Percentiles rank a stretch among this genome's conserved stretches.
Conservation (phyloP, 148 eudicot species). For the Pharnaceum exiguum region DNA sequence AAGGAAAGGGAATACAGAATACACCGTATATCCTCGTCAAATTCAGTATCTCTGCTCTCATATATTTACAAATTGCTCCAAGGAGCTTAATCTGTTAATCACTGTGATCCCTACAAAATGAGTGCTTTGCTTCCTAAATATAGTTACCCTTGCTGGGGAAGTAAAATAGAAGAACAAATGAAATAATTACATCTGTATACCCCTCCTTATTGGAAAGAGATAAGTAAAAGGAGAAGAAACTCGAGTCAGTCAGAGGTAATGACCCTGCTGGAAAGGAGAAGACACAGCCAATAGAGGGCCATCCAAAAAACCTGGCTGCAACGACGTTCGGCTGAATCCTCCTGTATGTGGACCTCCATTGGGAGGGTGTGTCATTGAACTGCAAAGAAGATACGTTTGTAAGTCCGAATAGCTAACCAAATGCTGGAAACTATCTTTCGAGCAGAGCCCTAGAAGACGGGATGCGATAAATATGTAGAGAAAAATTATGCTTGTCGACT, state of each 20-base stretch:
- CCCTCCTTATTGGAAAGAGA: neutral
- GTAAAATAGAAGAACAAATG: neutral
- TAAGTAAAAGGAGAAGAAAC: neutral
- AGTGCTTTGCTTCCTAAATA: too few species aligned
- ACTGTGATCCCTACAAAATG: too few species aligned
- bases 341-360: conserved; percentile 54
- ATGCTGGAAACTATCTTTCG: neutral
- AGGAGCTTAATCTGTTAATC: conserved; percentile 11
- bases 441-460: neutral
- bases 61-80: conserved; percentile 24
- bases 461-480: neutral
- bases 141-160: conserved; percentile 9
- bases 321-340: conserved; percentile 46
- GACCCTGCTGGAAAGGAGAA: conserved; percentile 60
- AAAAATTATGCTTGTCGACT: conserved; percentile 1
- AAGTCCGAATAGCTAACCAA: neutral
- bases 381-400: conserved; percentile 21
- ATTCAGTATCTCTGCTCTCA: neutral
- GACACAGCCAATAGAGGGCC: conserved; percentile 58
- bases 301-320: conserved; percentile 62
- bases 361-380: conserved; percentile 38
- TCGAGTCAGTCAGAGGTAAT: conserved; percentile 29
- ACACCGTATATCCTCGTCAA: too few species aligned
- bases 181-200: conserved; percentile 24
- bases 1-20: too few species aligned